Evolutionary conservation across 306 rosid species (phyloP).

Genomic region (Cyclanthera cordifolia): DNA sequence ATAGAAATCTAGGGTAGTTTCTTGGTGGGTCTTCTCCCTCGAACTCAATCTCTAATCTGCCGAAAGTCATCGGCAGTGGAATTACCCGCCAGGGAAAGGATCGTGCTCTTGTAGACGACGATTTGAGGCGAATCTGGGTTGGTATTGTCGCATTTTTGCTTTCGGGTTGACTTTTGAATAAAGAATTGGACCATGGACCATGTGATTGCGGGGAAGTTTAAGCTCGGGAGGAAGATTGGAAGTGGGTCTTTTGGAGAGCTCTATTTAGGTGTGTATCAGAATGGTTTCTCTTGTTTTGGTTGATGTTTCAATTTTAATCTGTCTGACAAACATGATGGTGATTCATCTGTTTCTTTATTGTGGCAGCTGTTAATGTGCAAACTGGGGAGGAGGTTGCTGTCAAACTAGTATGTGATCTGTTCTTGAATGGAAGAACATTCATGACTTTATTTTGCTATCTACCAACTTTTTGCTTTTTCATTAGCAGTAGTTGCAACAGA

Average conservation of each 20-base stretch:
- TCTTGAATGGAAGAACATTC: too few relatives aligned
- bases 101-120: slow-evolving; percentile 30
- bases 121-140: slow-evolving; percentile 30
- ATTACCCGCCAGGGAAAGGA: slow-evolving; percentile 17
- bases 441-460: too few relatives aligned
- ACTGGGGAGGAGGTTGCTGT: slow-evolving; percentile 99
- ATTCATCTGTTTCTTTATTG: slow-evolving; percentile 5
- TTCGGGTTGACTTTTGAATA: slow-evolving; percentile 24
- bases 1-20: neutral
- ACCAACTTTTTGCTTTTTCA: neutral
- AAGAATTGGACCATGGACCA: slow-evolving; percentile 64
- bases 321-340: neutral
- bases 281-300: neutral
- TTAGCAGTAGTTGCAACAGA: neutral
- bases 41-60: neutral
- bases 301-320: too few relatives aligned
- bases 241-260: slow-evolving; percentile 99
- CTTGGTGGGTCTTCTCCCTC: neutral
- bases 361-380: slow-evolving; percentile 74
- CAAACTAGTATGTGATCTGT: slow-evolving; percentile 70
- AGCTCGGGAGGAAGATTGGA: slow-evolving; percentile 95
- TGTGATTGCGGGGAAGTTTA: slow-evolving; percentile 83
- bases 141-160: slow-evolving; percentile 18
- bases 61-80: neutral
- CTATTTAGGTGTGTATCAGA: slow-evolving; percentile 47